phyloP scores from a whole-genome alignment of 2,329 filamentous ascomycete genomes.

The Ilyonectria robusta region DNA sequence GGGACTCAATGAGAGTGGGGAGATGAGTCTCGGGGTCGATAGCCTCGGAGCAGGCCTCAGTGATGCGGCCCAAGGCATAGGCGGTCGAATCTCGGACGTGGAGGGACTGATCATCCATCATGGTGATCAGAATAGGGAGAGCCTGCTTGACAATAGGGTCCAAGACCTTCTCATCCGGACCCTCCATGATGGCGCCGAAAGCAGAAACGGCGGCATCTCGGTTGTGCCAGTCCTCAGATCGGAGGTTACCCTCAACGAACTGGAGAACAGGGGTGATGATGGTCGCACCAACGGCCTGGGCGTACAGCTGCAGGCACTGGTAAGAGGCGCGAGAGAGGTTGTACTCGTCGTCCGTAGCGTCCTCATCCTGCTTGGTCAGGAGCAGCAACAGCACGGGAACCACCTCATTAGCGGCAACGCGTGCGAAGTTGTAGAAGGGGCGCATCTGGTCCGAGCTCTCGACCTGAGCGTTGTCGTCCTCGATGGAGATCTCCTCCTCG shows the following conservation, averaged over 20 bases:
- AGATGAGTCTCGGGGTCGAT: constrained; percentile 90
- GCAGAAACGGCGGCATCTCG: constrained; percentile 97
- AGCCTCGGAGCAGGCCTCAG: constrained; percentile 90
- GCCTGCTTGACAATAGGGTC: constrained; percentile 97
- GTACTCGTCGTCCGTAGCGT: constrained; percentile 97
- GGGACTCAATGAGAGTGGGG: constrained; percentile 85
- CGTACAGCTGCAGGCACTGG: constrained; percentile 95
- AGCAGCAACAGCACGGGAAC: constrained; percentile 91
- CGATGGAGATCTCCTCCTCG: constrained; percentile 97
- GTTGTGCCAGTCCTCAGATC: constrained; percentile 93
- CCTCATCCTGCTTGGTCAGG: constrained; percentile 97
- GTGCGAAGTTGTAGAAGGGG: constrained; percentile 95
- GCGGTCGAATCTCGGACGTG: constrained; percentile 97
- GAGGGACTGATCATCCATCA: constrained; percentile 91
- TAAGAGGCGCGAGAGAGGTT: constrained; percentile 96
- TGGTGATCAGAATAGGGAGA: constrained; percentile 87
- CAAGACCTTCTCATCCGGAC: constrained; percentile 91
- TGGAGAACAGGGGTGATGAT: constrained; percentile 89
- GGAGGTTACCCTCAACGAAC: constrained; percentile 93
- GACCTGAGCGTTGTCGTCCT: constrained; percentile 88
- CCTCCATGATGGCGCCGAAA: constrained; percentile 99
- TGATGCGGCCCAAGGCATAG: constrained; percentile 95
- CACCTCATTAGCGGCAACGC: constrained; percentile 93
- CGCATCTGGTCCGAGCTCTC: constrained; percentile 88
- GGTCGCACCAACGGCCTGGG: constrained; percentile 88